Conservation (phyloP, 179 eudicot genomes). For the Corrigiola litoralis region DNA sequence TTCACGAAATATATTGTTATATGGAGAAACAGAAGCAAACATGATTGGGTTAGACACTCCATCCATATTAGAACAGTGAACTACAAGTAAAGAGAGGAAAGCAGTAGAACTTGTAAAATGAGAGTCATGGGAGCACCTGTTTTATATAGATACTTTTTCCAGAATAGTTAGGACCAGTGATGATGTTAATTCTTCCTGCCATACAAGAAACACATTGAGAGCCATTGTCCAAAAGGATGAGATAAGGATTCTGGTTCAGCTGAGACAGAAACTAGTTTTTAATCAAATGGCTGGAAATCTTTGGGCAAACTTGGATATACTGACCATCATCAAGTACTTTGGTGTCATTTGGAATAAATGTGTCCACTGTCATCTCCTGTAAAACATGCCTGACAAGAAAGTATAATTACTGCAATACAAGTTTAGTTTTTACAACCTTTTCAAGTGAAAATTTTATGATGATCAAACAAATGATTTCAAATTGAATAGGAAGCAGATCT, state of each 20-base stretch:
- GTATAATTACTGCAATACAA: not conserved
- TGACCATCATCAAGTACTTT: slow-evolving; percentile 65
- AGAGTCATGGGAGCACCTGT: slow-evolving; percentile 50
- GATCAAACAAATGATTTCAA: not conserved
- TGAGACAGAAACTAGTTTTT: slow-evolving; percentile 3
- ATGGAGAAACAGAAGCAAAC: too few relatives aligned
- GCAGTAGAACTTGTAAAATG: not conserved
- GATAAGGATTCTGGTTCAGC: not conserved
- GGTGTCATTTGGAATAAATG: slow-evolving; percentile 95
- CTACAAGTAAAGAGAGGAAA: not conserved
- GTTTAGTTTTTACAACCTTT: not conserved
- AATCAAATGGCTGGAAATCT: not conserved
- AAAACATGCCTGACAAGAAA: slow-evolving; percentile 71
- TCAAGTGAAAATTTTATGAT: not conserved
- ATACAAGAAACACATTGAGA: slow-evolving; percentile 3
- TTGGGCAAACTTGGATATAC: slow-evolving; percentile 3
- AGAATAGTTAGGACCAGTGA: slow-evolving; percentile 98
- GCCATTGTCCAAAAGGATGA: slow-evolving; percentile 6
- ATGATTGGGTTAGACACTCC: too few relatives aligned
- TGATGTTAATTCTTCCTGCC: slow-evolving; percentile 88
- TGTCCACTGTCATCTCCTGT: slow-evolving; percentile 99
- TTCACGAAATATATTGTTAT: too few relatives aligned
- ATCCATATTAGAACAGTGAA: too few relatives aligned
- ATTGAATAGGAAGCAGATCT: slow-evolving; percentile 12
- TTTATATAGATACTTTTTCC: slow-evolving; percentile 97